A percentile compares a stretch with the other conserved stretches of the same genome.
These are phyloP conservation scores for Nannochloropsis salina DNA, from an alignment of 108 stramenopile species.

Conservation along the genomic window DNA sequence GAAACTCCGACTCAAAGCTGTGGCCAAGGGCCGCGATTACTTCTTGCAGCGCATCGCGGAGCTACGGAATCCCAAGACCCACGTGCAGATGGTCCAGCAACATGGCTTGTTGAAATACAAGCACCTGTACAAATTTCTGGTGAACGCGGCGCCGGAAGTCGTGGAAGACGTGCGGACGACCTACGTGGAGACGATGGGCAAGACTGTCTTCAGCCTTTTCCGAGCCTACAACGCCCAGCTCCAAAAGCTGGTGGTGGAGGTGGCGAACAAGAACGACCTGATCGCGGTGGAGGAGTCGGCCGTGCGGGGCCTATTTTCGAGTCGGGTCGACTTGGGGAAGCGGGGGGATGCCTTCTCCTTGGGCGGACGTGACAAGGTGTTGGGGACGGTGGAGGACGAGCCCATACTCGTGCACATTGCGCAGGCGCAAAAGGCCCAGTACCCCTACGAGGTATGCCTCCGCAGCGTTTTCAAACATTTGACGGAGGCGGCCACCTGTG, in stretches of 20 bases:
- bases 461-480: slow-evolving; percentile 86
- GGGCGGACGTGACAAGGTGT: slow-evolving; percentile 49
- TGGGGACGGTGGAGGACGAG: slow-evolving; percentile 52
- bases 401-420: slow-evolving; percentile 90
- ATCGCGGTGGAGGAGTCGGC: slow-evolving; percentile 88
- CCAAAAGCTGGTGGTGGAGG: slow-evolving; percentile 71
- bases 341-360: slow-evolving; percentile 79
- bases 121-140: slow-evolving; percentile 77
- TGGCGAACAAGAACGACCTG: slow-evolving; percentile 80
- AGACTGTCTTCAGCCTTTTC: slow-evolving; percentile 79
- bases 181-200: slow-evolving; percentile 90
- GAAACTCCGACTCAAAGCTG: slow-evolving; percentile 73
- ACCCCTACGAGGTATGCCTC: slow-evolving; percentile 89
- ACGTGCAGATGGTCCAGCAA: slow-evolving; percentile 91
- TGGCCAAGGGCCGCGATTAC: slow-evolving; percentile 72
- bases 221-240: slow-evolving; percentile 89
- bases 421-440: slow-evolving; percentile 64
- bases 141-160: slow-evolving; percentile 72
- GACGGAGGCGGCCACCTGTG: slow-evolving; percentile 90
- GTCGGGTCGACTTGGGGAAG: slow-evolving; percentile 80
- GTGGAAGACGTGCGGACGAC: slow-evolving; percentile 77
- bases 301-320: slow-evolving; percentile 70
- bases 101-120: slow-evolving; percentile 80
- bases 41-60: slow-evolving; percentile 63
- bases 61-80: slow-evolving; percentile 75